Base-by-base conservation (phyloP, 2,329 filamentous ascomycete genomes). In the Fusarium veterinarium region DNA sequence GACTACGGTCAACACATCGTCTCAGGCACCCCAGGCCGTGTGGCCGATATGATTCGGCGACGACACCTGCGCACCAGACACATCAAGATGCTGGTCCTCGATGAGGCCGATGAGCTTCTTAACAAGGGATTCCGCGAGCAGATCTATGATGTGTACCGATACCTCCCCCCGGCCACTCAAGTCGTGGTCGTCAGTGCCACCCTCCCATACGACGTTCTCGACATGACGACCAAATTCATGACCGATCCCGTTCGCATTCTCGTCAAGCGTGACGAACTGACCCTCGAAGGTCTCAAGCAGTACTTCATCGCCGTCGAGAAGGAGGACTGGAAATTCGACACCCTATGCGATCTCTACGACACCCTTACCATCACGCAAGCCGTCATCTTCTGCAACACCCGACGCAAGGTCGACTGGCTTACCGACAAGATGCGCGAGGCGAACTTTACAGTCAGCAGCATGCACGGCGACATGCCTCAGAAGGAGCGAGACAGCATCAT, bases 191-290 rank as follows among this genome's bases (percentile, higher is more conserved):
- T 99, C 76, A 97, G 94, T 60, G 96, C 96, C 73, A 99, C 96
- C 8, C 91, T 99, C 38, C 96, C 96, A 49, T 97, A 98, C 87
- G 96, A 99, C 80, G 96, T 99, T 25, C 90, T 99, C 59, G 95
- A 98, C 83, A 97, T 99, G 93, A 99, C 96, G 37, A 98, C 95
- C 76, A 98, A 98, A 84, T 99, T 99, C 89, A 99, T 99, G 96
- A 97, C 94, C 31, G 95, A 98, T 79, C 95, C 95, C 1, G 95
- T 98, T 49, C 93, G 95, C 75, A 97, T 98, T 79, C 89, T 98
- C 31, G 95, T 98, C 82, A 98, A 98, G 91, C 95, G 95, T 91
- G 96, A 98, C 83, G 96, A 99, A 83, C 86, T 99, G 87, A 99
- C 96, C 5, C 90, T 99, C 56, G 96, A 98, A 85, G 96, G 96